Conservation (phyloP, 2,329 filamentous ascomycete species). For the Thermomyces lanuginosus region DNA sequence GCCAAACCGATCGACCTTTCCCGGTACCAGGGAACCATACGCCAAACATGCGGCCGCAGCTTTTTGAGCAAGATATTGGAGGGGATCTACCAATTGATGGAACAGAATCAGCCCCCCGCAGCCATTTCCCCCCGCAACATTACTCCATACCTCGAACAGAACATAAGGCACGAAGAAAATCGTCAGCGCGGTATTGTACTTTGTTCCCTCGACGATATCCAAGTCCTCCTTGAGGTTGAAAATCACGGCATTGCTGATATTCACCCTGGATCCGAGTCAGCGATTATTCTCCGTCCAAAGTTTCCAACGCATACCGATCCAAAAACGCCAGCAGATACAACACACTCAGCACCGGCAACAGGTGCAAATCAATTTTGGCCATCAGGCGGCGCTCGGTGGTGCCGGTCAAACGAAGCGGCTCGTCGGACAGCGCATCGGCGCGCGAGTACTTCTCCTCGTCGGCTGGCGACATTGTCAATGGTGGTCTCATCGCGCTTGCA, state of each 20-base stretch:
- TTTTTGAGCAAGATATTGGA: constrained; percentile 57
- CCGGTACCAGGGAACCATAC: constrained; percentile 23
- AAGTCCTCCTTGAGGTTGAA: constrained; percentile 51
- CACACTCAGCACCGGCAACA: constrained; percentile 57
- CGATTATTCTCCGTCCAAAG: constrained; percentile 5
- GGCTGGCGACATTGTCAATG: no score
- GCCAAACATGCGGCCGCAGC: constrained; percentile 51
- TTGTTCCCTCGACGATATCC: constrained; percentile 32
- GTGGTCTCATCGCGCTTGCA: no score
- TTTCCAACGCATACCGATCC: constrained; percentile 25
- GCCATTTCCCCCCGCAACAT: constrained; percentile 1
- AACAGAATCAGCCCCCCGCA: constrained; percentile 31
- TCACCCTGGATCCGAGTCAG: constrained; percentile 38
- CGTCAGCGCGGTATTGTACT: constrained; percentile 61
- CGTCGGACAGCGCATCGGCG: no score
- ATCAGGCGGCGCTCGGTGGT: constrained; percentile 46
- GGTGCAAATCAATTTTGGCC: constrained; percentile 51
- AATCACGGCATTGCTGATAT: constrained; percentile 60
- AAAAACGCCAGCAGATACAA: constrained; percentile 57
- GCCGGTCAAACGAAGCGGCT: no score
- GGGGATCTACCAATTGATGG: constrained; percentile 48
- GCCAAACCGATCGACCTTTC: no score
- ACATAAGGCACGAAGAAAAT: constrained; percentile 74
- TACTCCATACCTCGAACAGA: constrained; percentile 23
- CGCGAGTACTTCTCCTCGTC: no score